Conservation (phyloP, 1,284 basidiomycete genomes). For the Coniferiporia weirii region DNA sequence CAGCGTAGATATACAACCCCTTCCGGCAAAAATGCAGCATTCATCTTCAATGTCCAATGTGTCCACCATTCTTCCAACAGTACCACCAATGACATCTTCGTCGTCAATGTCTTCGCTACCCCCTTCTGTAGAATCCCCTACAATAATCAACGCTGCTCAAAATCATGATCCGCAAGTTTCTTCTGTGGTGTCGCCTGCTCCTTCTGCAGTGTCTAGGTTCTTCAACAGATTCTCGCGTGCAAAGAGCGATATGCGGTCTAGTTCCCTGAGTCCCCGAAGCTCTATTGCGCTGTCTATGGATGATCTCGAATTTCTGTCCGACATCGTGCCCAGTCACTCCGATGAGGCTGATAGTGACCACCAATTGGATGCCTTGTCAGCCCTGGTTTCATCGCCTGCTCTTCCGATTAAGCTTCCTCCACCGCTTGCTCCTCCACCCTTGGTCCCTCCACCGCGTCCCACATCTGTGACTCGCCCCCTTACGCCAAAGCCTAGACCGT, state of each 20-base stretch:
- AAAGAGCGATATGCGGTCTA: conserved; percentile 26
- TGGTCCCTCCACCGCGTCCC: conserved; percentile 22
- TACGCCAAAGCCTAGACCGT: conserved; percentile 14
- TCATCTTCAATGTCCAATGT: conserved; percentile 12
- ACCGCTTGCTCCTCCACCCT: conserved; percentile 40
- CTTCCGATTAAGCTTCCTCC: conserved; percentile 45
- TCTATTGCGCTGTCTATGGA: conserved; percentile 62
- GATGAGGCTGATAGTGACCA: conserved; percentile 38
- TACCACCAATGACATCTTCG: background rate
- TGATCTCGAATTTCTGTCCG: conserved; percentile 71
- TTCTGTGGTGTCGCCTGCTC: conserved; percentile 7
- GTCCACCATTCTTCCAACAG: background rate
- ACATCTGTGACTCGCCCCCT: conserved; percentile 14
- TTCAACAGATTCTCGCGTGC: conserved; percentile 54
- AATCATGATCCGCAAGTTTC: background rate
- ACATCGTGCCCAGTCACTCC: conserved; percentile 55
- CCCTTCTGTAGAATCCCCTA: background rate
- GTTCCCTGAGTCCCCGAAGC: conserved; percentile 35
- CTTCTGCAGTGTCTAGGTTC: conserved; percentile 18
- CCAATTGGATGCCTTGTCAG: conserved; percentile 33
- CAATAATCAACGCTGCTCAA: background rate
- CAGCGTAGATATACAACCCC: conserved; percentile 29
- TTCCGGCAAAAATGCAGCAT: conserved; percentile 1
- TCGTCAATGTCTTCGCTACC: background rate
- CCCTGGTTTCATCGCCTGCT: conserved; percentile 37